These are phyloP conservation scores for Hamigera avellanea DNA, from an alignment of 495 filamentous ascomycete genomes.

Conservation along the genomic window DNA sequence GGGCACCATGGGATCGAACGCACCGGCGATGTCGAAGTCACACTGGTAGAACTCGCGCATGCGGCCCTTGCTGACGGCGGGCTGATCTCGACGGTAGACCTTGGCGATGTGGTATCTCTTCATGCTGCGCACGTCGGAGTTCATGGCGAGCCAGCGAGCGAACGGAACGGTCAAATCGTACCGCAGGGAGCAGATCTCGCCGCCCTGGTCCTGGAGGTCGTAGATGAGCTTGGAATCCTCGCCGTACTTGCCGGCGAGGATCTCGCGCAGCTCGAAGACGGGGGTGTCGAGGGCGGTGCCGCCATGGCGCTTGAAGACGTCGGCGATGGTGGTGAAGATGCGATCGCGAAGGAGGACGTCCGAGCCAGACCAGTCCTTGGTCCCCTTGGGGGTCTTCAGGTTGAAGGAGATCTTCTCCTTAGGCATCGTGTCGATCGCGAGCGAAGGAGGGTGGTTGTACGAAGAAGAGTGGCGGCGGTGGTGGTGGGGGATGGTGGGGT, in stretches of 20 bases:
- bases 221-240: constrained; percentile 89
- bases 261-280: constrained; percentile 67
- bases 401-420: constrained; percentile 25
- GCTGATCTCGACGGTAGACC: constrained; percentile 73
- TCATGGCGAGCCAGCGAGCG: constrained; percentile 81
- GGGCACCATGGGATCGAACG: constrained; percentile 86
- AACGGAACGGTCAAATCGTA: constrained; percentile 93
- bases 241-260: constrained; percentile 81
- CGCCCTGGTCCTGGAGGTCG: constrained; percentile 76
- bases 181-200: constrained; percentile 71
- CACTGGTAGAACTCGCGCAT: constrained; percentile 98
- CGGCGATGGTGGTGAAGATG: constrained; percentile 71
- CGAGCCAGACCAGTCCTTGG: constrained; percentile 30
- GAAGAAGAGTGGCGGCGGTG: constrained; percentile 18
- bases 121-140: constrained; percentile 57
- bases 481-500: constrained; percentile 31
- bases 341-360: constrained; percentile 50
- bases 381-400: constrained; percentile 40
- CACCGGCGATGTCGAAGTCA: constrained; percentile 91
- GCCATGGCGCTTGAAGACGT: constrained; percentile 84
- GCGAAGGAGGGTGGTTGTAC: constrained; percentile 5
- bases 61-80: constrained; percentile 74
- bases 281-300: constrained; percentile 79
- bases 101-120: constrained; percentile 87
- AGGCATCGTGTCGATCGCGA: constrained; percentile 15